Evolutionary conservation across 352 stramenopile genomes (phyloP), one percentile per base, ranked within the genome.

Genomic region (Hyphochytrium catenoides): DNA sequence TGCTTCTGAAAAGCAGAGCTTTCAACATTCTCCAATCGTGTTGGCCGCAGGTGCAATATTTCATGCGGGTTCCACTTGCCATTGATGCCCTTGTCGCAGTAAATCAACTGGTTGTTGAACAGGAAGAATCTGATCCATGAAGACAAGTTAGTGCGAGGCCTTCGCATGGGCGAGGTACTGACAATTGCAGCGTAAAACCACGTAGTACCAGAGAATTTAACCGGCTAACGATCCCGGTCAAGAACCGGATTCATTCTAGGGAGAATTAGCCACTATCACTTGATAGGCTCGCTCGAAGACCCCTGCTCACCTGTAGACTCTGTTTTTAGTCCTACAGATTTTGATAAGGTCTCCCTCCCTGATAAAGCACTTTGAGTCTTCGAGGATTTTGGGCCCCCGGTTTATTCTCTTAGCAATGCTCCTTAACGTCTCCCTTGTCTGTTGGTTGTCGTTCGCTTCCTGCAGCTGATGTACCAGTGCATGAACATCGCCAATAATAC

Each of bases 281-380:
- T n/a, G n/a, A n/a, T n/a, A n/a, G n/a, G n/a, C n/a, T n/a, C n/a
- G n/a, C n/a, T n/a, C n/a, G n/a, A n/a, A n/a, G n/a, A n/a, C n/a
- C n/a, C n/a, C n/a, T n/a, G n/a, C n/a, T n/a, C n/a, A n/a, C n/a
- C 68, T 67, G 39, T 85, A 85, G 9, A 58, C 50, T 22, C 74
- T 62, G 43, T 76, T 79, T 12, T 77, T 61, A 8, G 64, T 91
- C 17, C 84, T 62, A 31, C 78, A 91, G 27, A 75, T 76, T 57
- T 98, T 96, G 15, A 73, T 69, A 27, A 98, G 43, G 38, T 95
- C 69, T 8, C 84, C 89, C 54, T 94, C 79, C 34, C 66, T 62
- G 8, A 97, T 62, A 53, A 96, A 96, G 8, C 69, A 69, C n/a
- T 81, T 73, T 18, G 81, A 71, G 48, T 93, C 81, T 40, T 94